Base-by-base conservation (phyloP, 2,329 filamentous ascomycete species). In the Ascochyta fabae region DNA sequence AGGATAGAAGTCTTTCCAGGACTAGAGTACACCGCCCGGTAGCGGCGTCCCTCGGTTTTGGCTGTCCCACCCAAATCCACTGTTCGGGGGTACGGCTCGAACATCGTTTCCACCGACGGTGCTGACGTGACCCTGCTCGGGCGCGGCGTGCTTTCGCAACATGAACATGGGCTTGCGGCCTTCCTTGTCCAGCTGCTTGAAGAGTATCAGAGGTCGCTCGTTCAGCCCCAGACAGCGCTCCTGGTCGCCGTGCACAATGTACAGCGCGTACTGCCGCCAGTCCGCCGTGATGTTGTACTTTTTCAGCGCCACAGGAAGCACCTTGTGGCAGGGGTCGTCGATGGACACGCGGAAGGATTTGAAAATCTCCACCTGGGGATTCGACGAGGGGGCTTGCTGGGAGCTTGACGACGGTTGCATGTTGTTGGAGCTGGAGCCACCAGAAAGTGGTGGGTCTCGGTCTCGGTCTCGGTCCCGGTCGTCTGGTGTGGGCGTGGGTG, bases 151-250 rank as follows among this genome's bases (percentile, higher is more conserved):
- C 64, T 84, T 84, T 49, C 95, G 82, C 53, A 99, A 80, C 95
- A 99, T 99, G 72, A 99, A 99, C 95, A 98, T 98, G 22, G 95
- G 95, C 75, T 98, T 99, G 78, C 96, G 90, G 42, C 95, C 95
- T 79, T 98, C 95, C 75, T 93, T 93, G 73, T 98, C 93, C 53
- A 99, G 81, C 74, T 98, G 93, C 79, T 99, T 99, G 79, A 99
- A 99, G 59, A 99, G 78, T 60, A 97, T 96, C 55, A 99, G 80
- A 9, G 95, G 95, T 69, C 96, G 94, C 78, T 99, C 95, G 54
- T 98, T 90, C 63, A 96, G 81, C 0, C 90, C 92, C 34, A 99
- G 78, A 74, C 94, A 98, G 13, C 95, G 88, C 79, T 99, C 95
- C 77, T 98, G 92, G 70, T 98, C 93, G n/a, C 95, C 95, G 68